Evolutionary conservation across 1,139 yeast genomes (phyloP).

Genomic region (Magnusiomyces starmeri): DNA sequence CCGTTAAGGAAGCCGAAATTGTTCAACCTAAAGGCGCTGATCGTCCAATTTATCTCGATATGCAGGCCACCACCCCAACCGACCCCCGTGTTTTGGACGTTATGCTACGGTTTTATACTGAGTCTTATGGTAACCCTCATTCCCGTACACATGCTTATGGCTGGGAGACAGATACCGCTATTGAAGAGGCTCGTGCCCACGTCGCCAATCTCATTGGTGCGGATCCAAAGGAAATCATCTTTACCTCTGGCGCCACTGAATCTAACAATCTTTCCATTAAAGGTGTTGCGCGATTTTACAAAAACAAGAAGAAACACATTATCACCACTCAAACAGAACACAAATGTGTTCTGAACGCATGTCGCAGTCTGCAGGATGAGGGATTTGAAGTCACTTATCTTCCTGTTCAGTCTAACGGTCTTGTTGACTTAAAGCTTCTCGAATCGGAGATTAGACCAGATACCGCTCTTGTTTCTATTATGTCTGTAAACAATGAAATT

Average conservation of each 20-base stretch:
- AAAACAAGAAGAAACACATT: constrained; percentile 82
- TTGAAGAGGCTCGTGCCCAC: constrained; percentile 76
- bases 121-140: constrained; percentile 94
- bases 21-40: constrained; percentile 18
- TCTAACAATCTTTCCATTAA: constrained; percentile 89
- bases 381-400: constrained; percentile 94
- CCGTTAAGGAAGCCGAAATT: constrained; percentile 13
- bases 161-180: constrained; percentile 95
- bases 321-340: constrained; percentile 97
- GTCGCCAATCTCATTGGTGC: constrained; percentile 83
- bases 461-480: constrained; percentile 83
- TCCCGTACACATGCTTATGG: constrained; percentile 97
- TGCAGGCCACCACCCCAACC: constrained; percentile 97
- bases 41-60: constrained; percentile 87
- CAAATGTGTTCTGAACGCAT: constrained; percentile 94
- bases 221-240: constrained; percentile 92
- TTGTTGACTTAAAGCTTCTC: constrained; percentile 67
- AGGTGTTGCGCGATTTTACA: constrained; percentile 92
- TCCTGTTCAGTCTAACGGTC: constrained; percentile 76
- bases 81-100: constrained; percentile 95
- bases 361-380: constrained; percentile 90
- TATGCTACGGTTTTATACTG: constrained; percentile 89
- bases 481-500: constrained; percentile 97
- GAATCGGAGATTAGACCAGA: constrained; percentile 84
- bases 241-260: constrained; percentile 98